Percentiles rank a stretch among this genome's conserved stretches.
These are phyloP conservation scores for Exophiala sideris DNA, from an alignment of 2,329 filamentous ascomycete species.

Conservation along the genomic window DNA sequence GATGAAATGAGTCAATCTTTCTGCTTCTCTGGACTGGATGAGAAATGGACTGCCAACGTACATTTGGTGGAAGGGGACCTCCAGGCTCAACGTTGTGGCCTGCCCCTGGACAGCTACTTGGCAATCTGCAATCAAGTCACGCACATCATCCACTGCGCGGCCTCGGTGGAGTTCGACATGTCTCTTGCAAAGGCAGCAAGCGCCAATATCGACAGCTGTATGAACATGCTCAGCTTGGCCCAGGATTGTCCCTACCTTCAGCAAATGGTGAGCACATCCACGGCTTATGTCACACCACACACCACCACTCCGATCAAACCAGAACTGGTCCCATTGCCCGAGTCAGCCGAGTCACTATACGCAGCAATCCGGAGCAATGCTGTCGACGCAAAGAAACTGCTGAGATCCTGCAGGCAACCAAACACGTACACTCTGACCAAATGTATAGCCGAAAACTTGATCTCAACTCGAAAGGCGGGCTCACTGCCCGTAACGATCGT, in stretches of 20 bases:
- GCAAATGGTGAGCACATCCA: slow-evolving; percentile 2
- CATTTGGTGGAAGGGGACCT: slow-evolving; percentile 8
- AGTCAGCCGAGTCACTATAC: not conserved
- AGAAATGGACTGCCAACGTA: not conserved
- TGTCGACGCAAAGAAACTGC: not conserved
- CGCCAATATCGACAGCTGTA: slow-evolving; percentile 3
- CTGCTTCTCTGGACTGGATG: slow-evolving; percentile 1
- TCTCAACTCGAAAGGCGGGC: not conserved
- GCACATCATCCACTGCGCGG: slow-evolving; percentile 13
- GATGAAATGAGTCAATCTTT: not conserved
- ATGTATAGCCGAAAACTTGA: slow-evolving; percentile 9
- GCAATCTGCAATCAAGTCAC: slow-evolving; percentile 2
- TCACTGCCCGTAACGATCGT: not conserved
- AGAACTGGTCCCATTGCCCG: not conserved
- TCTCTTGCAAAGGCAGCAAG: slow-evolving; percentile 3
- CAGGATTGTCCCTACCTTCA: not conserved
- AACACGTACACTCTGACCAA: slow-evolving; percentile 16
- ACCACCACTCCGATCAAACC: not conserved
- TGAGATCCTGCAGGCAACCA: not conserved
- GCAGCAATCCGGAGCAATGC: not conserved
- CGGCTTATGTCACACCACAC: slow-evolving; percentile 6
- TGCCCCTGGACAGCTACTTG: not conserved
- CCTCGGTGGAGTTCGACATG: slow-evolving; percentile 6
- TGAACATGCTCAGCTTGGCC: slow-evolving; percentile 5
- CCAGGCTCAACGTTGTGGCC: not conserved